Percentiles rank a stretch among this genome's conserved stretches.
phyloP scores from a whole-genome alignment of 306 rosid genomes.

The Purshia tridentata region DNA sequence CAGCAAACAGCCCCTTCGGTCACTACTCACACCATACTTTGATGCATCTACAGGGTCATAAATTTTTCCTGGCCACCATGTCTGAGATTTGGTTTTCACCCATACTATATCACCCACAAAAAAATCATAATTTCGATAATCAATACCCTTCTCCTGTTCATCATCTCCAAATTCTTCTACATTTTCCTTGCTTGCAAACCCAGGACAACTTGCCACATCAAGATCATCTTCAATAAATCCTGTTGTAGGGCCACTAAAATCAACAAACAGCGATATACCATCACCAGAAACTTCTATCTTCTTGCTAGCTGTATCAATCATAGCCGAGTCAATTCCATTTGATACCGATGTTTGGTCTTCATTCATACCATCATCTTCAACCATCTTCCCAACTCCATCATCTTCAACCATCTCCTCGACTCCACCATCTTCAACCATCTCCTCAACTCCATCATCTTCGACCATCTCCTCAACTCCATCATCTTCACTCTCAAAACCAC shows the following conservation, averaged over 20 bases:
- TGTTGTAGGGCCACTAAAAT: constrained; percentile 30
- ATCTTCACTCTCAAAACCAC: constrained; percentile 1
- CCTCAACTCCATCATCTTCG: constrained; percentile 14
- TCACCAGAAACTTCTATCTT: constrained; percentile 35
- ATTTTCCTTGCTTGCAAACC: neutral
- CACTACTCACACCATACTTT: constrained; percentile 8
- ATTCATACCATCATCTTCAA: constrained; percentile 15
- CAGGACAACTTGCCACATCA: constrained; percentile 21
- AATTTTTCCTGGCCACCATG: constrained; percentile 64
- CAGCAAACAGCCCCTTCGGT: constrained; percentile 19
- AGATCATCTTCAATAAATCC: constrained; percentile 18
- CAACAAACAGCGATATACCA: constrained; percentile 39
- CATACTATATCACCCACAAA: constrained; percentile 51
- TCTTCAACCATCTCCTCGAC: constrained; percentile 3
- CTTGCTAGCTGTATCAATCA: constrained; percentile 10
- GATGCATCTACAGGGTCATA: constrained; percentile 35
- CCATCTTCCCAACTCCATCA: constrained; percentile 10
- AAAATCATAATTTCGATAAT: constrained; percentile 26
- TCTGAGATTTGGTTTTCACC: constrained; percentile 49
- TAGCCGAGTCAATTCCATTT: constrained; percentile 17
- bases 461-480: constrained; percentile 3
- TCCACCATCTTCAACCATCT: constrained; percentile 10
- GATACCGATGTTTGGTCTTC: constrained; percentile 16
- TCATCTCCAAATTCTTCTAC: constrained; percentile 25
- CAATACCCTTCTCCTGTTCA: constrained; percentile 16